A percentile compares a stretch with the other conserved stretches of the same genome.
Evolutionary conservation across 805 yeast species (phyloP).

Genomic region (Pichia californica): DNA sequence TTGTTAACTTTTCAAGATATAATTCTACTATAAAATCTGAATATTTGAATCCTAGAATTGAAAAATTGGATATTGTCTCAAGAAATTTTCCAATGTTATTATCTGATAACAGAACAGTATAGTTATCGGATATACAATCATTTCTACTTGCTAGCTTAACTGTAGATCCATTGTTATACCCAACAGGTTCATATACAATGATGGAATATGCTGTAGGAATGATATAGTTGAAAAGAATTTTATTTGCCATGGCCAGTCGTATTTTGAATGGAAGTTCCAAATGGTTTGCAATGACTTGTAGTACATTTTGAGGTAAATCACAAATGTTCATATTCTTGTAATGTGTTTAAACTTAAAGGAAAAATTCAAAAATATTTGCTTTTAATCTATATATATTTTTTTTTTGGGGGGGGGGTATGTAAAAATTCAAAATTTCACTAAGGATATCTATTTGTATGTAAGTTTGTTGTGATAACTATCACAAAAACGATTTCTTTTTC

Average conservation of each 20-base stretch:
- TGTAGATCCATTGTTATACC: background rate
- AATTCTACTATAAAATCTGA: slow-evolving; percentile 21
- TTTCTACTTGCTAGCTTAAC: slow-evolving; percentile 13
- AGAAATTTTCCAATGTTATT: slow-evolving; percentile 16
- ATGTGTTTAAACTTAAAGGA: too few relatives aligned
- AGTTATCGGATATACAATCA: slow-evolving; percentile 2
- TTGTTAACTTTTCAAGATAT: slow-evolving; percentile 18
- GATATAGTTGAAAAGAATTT: slow-evolving; percentile 2
- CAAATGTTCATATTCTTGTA: slow-evolving; percentile 15
- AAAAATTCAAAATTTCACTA: too few relatives aligned
- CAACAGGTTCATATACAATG: slow-evolving; percentile 14
- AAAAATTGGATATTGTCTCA: slow-evolving; percentile 11
- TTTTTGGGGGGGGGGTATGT: too few relatives aligned
- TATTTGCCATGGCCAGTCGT: slow-evolving; percentile 5
- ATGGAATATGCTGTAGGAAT: slow-evolving; percentile 5
- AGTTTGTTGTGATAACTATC: too few relatives aligned
- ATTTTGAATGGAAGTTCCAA: slow-evolving; percentile 6
- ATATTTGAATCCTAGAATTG: slow-evolving; percentile 20
- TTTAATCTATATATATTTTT: too few relatives aligned
- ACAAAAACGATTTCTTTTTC: too few relatives aligned
- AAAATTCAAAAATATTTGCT: too few relatives aligned
- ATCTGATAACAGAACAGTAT: slow-evolving; percentile 1
- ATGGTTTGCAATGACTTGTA: slow-evolving; percentile 4
- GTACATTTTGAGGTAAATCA: slow-evolving; percentile 11
- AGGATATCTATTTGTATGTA: too few relatives aligned